These are phyloP conservation scores for Trichoderma cornu-damae DNA, from an alignment of 2,329 filamentous ascomycete species.

Conservation along the genomic window DNA sequence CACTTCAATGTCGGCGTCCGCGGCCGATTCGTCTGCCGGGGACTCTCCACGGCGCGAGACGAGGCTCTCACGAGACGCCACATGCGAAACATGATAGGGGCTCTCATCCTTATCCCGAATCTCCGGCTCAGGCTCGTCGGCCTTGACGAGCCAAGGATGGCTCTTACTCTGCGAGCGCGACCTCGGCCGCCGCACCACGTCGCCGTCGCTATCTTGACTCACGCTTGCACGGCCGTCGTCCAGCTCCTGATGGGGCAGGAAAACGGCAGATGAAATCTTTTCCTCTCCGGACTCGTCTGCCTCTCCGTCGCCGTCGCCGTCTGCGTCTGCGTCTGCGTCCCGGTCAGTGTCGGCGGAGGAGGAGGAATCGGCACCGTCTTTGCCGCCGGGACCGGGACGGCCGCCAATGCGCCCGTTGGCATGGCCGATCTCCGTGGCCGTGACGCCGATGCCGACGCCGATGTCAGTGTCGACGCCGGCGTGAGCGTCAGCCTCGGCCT, in stretches of 20 bases:
- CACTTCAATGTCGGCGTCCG: constrained; percentile 41
- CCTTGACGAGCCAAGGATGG: constrained; percentile 55
- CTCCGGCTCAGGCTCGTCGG: constrained; percentile 44
- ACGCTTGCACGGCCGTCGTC: constrained; percentile 32
- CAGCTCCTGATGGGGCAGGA: constrained; percentile 67
- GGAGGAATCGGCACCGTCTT: neutral
- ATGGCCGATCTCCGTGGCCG: constrained; percentile 31
- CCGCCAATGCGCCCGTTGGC: constrained; percentile 25
- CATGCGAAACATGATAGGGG: constrained; percentile 25
- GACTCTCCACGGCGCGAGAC: constrained; percentile 30
- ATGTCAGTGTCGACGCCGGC: constrained; percentile 24
- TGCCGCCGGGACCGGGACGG: too few species aligned
- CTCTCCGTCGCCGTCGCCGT: constrained; percentile 35
- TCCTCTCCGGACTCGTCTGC: constrained; percentile 66
- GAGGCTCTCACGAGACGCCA: constrained; percentile 30
- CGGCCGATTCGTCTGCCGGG: constrained; percentile 35
- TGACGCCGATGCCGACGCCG: constrained; percentile 2
- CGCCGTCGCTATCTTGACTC: constrained; percentile 32
- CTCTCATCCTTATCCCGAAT: constrained; percentile 25
- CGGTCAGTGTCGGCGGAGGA: neutral
- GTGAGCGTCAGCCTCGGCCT: constrained; percentile 16
- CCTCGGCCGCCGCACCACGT: constrained; percentile 45
- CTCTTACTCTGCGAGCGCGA: constrained; percentile 37
- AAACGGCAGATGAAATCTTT: constrained; percentile 81
- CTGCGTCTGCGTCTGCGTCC: neutral